Evolutionary conservation across 78 protist genomes (phyloP), one percentile per base, ranked within the genome.

Genomic region (Salpingoeca rosetta): DNA sequence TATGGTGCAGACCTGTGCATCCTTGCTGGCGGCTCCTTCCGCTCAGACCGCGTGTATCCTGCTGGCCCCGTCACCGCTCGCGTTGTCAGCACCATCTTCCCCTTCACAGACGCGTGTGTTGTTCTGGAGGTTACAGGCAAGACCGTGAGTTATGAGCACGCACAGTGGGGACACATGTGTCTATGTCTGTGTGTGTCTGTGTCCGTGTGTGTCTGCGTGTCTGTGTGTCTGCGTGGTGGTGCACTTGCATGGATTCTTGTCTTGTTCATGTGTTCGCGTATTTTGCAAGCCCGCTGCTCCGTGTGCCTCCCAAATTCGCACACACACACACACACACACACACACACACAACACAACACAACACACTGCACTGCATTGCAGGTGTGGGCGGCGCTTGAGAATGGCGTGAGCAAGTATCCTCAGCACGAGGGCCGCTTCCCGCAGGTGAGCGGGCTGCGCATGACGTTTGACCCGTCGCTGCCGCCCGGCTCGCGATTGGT

Each of bases 391-490:
- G 88, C 91, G 35, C 83, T 91, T 26, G 93, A 91, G 75, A 91
- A 91, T 31, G 91, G 92, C 74, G 87, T 91, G 35, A 39, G 76
- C 56, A 43, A 65, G 88, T 81, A 35, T 44, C 93, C 93, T 3
- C 57, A 42, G 80, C 80, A 57, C 12, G 93, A 91, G 37, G 93
- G 93, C 3, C 86, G 93, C 40, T 91, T 91, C 78, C 89, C 86
- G 28, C 80, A 40, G 12, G 87, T 91, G 40, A 0, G 81, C 22
- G 93, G 93, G 26, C 3, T 90, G 28, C 44, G 39, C 26, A 42
- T 88, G 26, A n/a, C 2, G 22, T 90, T 76, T 35, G 91, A 91
- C 74, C 81, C 89, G 37, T 1, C 28, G 40, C 11, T 0, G 44
- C 80, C 82, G 25, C 22, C 85, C 25, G 82, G 80, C 76, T 0